Percentiles rank a stretch among this genome's conserved stretches.
Evolutionary conservation across 768 basidiomycete species (phyloP).

Genomic region (Pilatotrama ljubarskyi): DNA sequence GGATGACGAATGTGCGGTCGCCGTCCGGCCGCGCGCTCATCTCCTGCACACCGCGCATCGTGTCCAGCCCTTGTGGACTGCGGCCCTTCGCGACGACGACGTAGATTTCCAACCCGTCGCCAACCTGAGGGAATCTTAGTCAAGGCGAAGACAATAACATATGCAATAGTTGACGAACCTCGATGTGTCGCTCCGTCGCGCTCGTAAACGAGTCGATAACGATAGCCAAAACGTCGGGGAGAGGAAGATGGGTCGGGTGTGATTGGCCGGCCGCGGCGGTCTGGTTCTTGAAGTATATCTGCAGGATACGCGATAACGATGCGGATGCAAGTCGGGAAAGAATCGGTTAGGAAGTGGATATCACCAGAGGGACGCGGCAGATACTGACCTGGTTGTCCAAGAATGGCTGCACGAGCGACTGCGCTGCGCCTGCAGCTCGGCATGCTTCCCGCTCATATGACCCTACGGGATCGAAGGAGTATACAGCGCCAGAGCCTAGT

Average conservation of each 20-base stretch:
- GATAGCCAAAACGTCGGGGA: constrained; percentile 76
- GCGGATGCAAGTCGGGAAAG: constrained; percentile 48
- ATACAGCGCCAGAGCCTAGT: constrained; percentile 91
- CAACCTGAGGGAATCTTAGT: constrained; percentile 57
- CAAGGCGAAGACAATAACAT: background rate
- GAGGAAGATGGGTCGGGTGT: constrained; percentile 80
- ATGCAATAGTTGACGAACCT: constrained; percentile 49
- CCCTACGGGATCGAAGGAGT: constrained; percentile 99
- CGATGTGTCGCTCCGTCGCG: constrained; percentile 98
- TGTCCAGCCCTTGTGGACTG: constrained; percentile 57
- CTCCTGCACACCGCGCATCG: constrained; percentile 60
- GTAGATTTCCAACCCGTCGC: constrained; percentile 93
- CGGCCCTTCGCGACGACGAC: constrained; percentile 76
- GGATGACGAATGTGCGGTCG: constrained; percentile 75
- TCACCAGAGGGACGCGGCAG: background rate
- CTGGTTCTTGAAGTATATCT: constrained; percentile 99
- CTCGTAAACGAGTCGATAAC: constrained; percentile 96
- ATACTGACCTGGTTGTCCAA: constrained; percentile 91
- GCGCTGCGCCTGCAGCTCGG: constrained; percentile 95
- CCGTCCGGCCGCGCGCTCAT: constrained; percentile 59
- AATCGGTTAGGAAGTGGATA: constrained; percentile 35
- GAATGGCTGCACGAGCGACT: constrained; percentile 93
- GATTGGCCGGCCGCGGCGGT: constrained; percentile 65
- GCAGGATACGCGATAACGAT: constrained; percentile 20
- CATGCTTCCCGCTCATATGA: constrained; percentile 97